A percentile compares a stretch with the other conserved stretches of the same genome.
These are phyloP conservation scores for Geotrichum cucujoidarum DNA, from an alignment of 1,139 yeast species.

Conservation along the genomic window DNA sequence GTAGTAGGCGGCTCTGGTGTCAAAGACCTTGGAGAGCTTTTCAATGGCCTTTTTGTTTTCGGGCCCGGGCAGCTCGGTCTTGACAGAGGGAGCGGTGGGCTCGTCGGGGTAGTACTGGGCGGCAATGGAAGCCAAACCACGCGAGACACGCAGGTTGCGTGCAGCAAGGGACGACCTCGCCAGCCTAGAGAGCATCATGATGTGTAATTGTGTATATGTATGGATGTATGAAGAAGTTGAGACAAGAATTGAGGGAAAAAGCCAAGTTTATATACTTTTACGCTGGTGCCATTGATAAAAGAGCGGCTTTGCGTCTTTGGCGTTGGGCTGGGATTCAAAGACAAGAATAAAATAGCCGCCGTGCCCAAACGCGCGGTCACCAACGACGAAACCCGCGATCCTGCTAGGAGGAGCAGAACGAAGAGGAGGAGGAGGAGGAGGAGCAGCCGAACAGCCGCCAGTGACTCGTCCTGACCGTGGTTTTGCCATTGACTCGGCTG, in stretches of 20 bases:
- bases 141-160: constrained; percentile 6
- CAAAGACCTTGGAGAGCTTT: constrained; percentile 53
- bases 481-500: too few relatives aligned
- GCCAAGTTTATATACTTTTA: background rate
- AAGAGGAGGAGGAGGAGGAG: too few relatives aligned
- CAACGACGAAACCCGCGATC: too few relatives aligned
- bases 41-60: constrained; percentile 45
- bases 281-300: too few relatives aligned
- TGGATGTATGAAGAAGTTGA: background rate
- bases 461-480: too few relatives aligned
- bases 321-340: too few relatives aligned
- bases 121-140: constrained; percentile 30
- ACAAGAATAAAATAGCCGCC: constrained; percentile 4
- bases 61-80: constrained; percentile 62
- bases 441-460: too few relatives aligned
- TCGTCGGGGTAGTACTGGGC: constrained; percentile 50
- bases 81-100: constrained; percentile 56
- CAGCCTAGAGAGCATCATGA: constrained; percentile 11
- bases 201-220: too few relatives aligned
- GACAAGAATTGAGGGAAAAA: background rate
- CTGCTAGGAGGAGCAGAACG: too few relatives aligned
- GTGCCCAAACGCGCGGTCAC: background rate
- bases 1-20: constrained; percentile 62
- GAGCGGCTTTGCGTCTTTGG: too few relatives aligned
- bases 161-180: constrained; percentile 11